Base-by-base conservation (phyloP, 1,284 basidiomycete species). In the Ceratobasidium sp. region DNA sequence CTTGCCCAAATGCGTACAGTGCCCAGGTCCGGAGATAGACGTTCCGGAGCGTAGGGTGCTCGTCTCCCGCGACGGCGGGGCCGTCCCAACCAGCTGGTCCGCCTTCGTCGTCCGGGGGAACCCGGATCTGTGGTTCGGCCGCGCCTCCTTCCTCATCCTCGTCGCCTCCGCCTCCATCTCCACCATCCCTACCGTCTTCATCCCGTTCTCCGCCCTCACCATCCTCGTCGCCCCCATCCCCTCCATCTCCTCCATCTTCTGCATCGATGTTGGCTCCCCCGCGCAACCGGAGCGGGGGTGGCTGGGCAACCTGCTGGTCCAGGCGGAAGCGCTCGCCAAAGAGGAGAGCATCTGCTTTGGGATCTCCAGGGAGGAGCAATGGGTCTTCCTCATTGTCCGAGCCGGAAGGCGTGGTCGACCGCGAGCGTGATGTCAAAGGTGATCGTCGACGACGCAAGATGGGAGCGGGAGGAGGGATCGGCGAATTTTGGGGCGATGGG, bases 11-110 rank as follows among this genome's bases (percentile, higher is more conserved):
- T 13, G 68, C 68, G 20, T 53, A 53, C 9, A n/a, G 53, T 3
- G n/a, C 53, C 51, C 53, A 70, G n/a, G 51, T 71, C 2, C 55
- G 55, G 1, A 71, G 18, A n/a, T 58, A 71, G 23, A 71, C 44
- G 40, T 71, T 56, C 4, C 6, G 53, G n/a, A 23, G 53, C 20
- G 10, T n/a, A 9, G 53, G n/a, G 10, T 55, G 4, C n/a, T 55
- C 53, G 18, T n/a, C 53, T 23, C n/a, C 5, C n/a, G 18, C n/a
- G 20, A 9, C 18, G 10, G 23, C 23, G 1, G 5, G n/a, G 44
- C 13, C 44, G 5, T n/a, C 53, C n/a, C 23, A 18, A 10, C 23
- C 53, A 6, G 5, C 53, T 2, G 53, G 53, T 2, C n/a, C 53
- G n/a, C 23, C n/a, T 4, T 18, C 9, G n/a, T 10, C 53, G 7